Base-by-base conservation (phyloP, 305 asterid genomes). In the Fraxinus xanthoxyloides region DNA sequence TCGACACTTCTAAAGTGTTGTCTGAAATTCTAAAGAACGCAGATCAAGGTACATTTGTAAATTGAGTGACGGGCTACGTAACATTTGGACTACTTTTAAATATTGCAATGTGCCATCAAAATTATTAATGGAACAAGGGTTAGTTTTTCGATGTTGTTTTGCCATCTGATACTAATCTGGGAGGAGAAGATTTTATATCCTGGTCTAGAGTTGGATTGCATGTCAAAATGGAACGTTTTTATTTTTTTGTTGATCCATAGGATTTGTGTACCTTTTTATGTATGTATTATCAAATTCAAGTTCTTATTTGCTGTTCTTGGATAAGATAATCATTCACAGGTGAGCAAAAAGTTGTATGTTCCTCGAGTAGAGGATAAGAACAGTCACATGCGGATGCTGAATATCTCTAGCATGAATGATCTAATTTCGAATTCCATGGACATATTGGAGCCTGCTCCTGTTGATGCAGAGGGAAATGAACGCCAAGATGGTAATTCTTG, bases 321-420 rank as follows among this genome's bases (percentile, higher is more conserved):
- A 86, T 85, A 86, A 92, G 94, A 90, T 85, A 90, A 83, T 61
- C 79, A 78, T 82, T 75, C 77, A 78, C 93, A 86, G 93, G 89
- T 80, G 74, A 81, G 81, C 81, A 96, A 94, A 89, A 93, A 90
- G 90, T 93, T 94, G 35, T 96, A 94, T 81, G 98, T 96, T 82
- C 99, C 98, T 69, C 88, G 98, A 65, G 94, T 96, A 72, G 99
- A 96, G 87, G 98, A 96, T 90, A 96, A 85, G 90, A 94, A 92
- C 77, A 87, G 98, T 85, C 88, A 91, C 89, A 96, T 96, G 99
- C 83, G 98, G 82, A 96, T 96, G 99, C 89, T 96, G 81, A 85
- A 92, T 88, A 93, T 96, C 63, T 87, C 94, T 63, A 88, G 87
- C 21, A 89, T 93, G 84, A 91, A 92, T 70, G 99, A 96, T 89